Evolutionary conservation across 2,329 filamentous ascomycete species (phyloP).

Genomic region (Colletotrichum sp.): DNA sequence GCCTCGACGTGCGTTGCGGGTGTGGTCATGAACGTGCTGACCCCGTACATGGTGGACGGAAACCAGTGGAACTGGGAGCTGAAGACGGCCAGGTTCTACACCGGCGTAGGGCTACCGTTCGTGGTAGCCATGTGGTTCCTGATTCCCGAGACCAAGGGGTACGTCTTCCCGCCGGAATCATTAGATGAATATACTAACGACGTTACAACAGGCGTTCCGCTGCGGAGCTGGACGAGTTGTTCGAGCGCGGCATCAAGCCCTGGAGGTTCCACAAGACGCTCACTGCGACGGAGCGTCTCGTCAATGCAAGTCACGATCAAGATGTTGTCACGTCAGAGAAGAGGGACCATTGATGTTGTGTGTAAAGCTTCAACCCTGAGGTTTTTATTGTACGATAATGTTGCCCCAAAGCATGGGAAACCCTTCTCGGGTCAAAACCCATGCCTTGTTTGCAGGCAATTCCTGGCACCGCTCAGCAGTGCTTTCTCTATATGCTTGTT

Average conservation of each 20-base stretch:
- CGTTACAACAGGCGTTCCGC: constrained; percentile 15
- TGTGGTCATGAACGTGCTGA: constrained; percentile 25
- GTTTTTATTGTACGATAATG: neutral
- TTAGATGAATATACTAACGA: neutral
- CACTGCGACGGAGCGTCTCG: constrained; percentile 14
- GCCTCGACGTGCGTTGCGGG: constrained; percentile 27
- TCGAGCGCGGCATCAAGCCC: constrained; percentile 27
- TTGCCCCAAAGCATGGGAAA: neutral
- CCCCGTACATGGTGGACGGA: constrained; percentile 35
- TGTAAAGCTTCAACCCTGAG: neutral
- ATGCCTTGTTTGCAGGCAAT: neutral
- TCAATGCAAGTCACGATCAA: neutral
- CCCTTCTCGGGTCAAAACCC: neutral
- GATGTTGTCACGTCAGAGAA: neutral
- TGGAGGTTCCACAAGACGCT: constrained; percentile 24
- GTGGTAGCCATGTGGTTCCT: constrained; percentile 29
- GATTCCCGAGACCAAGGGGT: constrained; percentile 19
- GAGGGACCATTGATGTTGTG: neutral
- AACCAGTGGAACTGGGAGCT: constrained; percentile 34
- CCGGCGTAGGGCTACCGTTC: constrained; percentile 28
- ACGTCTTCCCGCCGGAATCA: neutral
- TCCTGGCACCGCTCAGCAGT: neutral
- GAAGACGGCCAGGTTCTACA: constrained; percentile 35
- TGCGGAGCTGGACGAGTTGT: constrained; percentile 29
- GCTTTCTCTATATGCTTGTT: neutral